Evolutionary conservation across 441 rosid genomes (phyloP), one percentile per base, ranked within the genome.

Genomic region (Syzygium syzygioides): DNA sequence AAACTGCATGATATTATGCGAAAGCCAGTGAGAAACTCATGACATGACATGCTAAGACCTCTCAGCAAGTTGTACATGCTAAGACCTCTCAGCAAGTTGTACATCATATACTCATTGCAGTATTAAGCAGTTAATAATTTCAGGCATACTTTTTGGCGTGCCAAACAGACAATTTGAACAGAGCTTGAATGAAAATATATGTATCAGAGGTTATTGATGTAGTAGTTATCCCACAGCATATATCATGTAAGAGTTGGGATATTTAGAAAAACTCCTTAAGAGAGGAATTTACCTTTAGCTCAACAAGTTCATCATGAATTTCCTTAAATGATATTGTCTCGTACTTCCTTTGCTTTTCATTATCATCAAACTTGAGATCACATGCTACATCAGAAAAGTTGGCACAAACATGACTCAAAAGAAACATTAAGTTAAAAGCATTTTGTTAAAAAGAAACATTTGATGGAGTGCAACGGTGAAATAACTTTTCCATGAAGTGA

Each of bases 261-360:
- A 87, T 55, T 55, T 55, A 80, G 85, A 68, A 68, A 89, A 64
- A 50, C 53, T 34, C 45, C 14, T 57, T 25, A 85, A 68, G 83
- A 86, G 57, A 88, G 88, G 88, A 88, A 89, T 86, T 91, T 34
- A 96, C 99, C 98, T 92, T 94, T 86, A 98, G 96, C 93, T 95
- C 98, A 60, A 88, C 85, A 87, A 96, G 89, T 94, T 97, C 99
- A 90, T 91, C 90, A 25, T 92, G 91, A 90, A 98, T 92, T 91
- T 96, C 97, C 89, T 93, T 86, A 87, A 97, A 96, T 3, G 96
- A 96, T 89, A 98, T 95, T 23, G 94, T 93, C 90, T 95, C 92
- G 55, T 93, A 96, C 88, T 92, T 95, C 89, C 87, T 94, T 89
- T 93, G 96, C 93, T 92, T 97, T 90, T 95, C 97, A 87, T 88